A percentile compares a stretch with the other conserved stretches of the same genome.
phyloP scores from a whole-genome alignment of 768 basidiomycete species.

The Rhizopogon roseolus region DNA sequence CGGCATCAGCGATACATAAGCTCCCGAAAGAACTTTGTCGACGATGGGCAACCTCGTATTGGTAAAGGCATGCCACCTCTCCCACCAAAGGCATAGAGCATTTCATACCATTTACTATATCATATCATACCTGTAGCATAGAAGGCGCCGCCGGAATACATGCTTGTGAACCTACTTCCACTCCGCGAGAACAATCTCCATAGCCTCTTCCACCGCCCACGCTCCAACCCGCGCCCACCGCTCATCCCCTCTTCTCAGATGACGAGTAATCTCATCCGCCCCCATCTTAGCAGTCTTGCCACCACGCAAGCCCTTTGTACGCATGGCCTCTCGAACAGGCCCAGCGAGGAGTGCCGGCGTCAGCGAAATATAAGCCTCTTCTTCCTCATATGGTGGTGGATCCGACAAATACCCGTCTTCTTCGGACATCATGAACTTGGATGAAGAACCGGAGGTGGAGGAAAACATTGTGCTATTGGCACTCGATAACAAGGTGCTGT shows the following conservation, averaged over 20 bases:
- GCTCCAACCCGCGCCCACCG: slow-evolving; percentile 62
- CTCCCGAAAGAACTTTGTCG: slow-evolving; percentile 59
- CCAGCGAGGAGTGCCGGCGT: slow-evolving; percentile 45
- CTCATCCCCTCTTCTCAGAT: slow-evolving; percentile 48
- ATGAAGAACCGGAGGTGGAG: slow-evolving; percentile 24
- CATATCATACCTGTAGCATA: neutral
- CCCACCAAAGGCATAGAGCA: slow-evolving; percentile 17
- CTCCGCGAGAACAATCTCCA: slow-evolving; percentile 28
- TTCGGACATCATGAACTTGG: slow-evolving; percentile 19
- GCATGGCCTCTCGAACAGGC: slow-evolving; percentile 43
- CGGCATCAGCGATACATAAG: slow-evolving; percentile 62
- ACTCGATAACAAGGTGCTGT: slow-evolving; percentile 11
- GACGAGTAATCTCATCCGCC: slow-evolving; percentile 37
- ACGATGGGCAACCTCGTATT: slow-evolving; percentile 58
- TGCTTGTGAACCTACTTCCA: neutral
- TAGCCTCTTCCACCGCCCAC: slow-evolving; percentile 60
- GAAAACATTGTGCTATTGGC: slow-evolving; percentile 22
- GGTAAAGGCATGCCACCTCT: slow-evolving; percentile 23
- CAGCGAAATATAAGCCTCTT: slow-evolving; percentile 66
- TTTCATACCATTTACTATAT: neutral
- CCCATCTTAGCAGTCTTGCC: neutral
- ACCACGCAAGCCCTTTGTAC: slow-evolving; percentile 23
- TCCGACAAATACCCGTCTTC: slow-evolving; percentile 51
- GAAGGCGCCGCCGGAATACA: no score
- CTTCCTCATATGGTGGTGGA: slow-evolving; percentile 50